These are phyloP conservation scores for Lecanicillium sp. DNA, from an alignment of 2,329 filamentous ascomycete genomes.

Conservation along the genomic window DNA sequence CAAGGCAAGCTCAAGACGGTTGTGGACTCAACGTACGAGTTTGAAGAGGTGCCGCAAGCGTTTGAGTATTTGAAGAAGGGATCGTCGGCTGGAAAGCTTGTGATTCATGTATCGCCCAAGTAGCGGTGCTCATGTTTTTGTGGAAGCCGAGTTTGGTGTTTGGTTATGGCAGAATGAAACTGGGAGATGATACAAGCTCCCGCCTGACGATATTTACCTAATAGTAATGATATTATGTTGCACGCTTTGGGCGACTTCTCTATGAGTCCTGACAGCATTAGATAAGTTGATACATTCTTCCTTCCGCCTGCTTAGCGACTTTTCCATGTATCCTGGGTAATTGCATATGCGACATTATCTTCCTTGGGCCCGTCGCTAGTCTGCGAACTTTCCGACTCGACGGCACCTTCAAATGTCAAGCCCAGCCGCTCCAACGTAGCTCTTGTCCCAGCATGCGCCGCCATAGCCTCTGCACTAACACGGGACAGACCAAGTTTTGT, in stretches of 20 bases:
- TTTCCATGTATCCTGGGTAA: neutral
- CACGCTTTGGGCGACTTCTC: too few relatives aligned
- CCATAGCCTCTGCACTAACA: neutral
- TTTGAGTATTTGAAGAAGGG: conserved; percentile 51
- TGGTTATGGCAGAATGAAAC: too few relatives aligned
- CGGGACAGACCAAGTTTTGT: neutral
- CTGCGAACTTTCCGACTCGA: neutral
- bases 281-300: too few relatives aligned
- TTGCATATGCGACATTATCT: neutral
- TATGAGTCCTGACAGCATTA: too few relatives aligned
- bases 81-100: conserved; percentile 52
- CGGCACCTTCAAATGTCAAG: neutral
- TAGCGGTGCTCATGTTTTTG: too few relatives aligned
- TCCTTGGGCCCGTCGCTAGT: neutral
- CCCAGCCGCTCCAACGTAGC: conserved; percentile 1
- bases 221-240: too few relatives aligned
- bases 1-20: conserved; percentile 50
- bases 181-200: too few relatives aligned
- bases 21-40: conserved; percentile 46
- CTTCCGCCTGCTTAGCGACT: too few relatives aligned
- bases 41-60: conserved; percentile 47
- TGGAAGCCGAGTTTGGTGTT: too few relatives aligned
- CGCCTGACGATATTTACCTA: too few relatives aligned
- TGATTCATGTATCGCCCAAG: conserved; percentile 21
- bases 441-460: neutral